Evolutionary conservation across 2,329 filamentous ascomycete species (phyloP).

Genomic region (Monosporascus ibericus): DNA sequence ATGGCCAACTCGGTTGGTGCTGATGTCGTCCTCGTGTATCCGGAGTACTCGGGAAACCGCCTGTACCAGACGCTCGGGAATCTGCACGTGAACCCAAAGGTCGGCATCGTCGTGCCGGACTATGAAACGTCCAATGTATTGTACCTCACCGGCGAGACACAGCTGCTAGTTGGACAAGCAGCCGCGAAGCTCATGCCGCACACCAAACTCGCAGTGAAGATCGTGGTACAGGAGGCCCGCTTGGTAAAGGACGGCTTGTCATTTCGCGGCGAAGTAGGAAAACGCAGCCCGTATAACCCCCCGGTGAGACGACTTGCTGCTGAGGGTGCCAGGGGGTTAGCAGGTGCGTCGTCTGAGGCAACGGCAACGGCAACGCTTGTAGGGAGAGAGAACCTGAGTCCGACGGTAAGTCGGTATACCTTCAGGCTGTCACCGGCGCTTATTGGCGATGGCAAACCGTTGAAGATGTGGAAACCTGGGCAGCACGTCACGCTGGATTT

Average conservation of each 20-base stretch:
- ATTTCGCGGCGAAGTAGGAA: slow-evolving; percentile 55
- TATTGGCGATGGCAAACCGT: slow-evolving; percentile 15
- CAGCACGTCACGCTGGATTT: slow-evolving; percentile 78
- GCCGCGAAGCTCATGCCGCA: slow-evolving; percentile 59
- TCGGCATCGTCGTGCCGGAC: slow-evolving; percentile 68
- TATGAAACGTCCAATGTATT: slow-evolving; percentile 67
- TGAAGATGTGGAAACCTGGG: slow-evolving; percentile 54
- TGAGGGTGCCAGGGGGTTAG: slow-evolving; percentile 38
- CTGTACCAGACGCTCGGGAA: slow-evolving; percentile 83
- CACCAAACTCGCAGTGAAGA: slow-evolving; percentile 66
- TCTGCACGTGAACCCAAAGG: slow-evolving; percentile 56
- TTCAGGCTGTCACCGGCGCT: slow-evolving; percentile 30
- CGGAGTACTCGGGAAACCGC: slow-evolving; percentile 80
- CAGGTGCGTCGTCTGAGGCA: neutral
- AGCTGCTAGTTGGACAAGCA: slow-evolving; percentile 58
- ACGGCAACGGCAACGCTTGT: slow-evolving; percentile 48
- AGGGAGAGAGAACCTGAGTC: slow-evolving; percentile 54
- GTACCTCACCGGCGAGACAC: slow-evolving; percentile 64
- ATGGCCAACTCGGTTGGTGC: slow-evolving; percentile 41
- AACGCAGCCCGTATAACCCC: slow-evolving; percentile 75
- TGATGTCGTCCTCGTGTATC: slow-evolving; percentile 57
- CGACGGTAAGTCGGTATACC: slow-evolving; percentile 59
- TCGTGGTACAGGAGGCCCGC: slow-evolving; percentile 54
- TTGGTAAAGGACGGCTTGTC: slow-evolving; percentile 61
- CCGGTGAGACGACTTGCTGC: slow-evolving; percentile 56